Percentiles rank a stretch among this genome's conserved stretches.
Evolutionary conservation across 2,329 filamentous ascomycete genomes (phyloP).

Genomic region (Zasmidium citrigriseum): DNA sequence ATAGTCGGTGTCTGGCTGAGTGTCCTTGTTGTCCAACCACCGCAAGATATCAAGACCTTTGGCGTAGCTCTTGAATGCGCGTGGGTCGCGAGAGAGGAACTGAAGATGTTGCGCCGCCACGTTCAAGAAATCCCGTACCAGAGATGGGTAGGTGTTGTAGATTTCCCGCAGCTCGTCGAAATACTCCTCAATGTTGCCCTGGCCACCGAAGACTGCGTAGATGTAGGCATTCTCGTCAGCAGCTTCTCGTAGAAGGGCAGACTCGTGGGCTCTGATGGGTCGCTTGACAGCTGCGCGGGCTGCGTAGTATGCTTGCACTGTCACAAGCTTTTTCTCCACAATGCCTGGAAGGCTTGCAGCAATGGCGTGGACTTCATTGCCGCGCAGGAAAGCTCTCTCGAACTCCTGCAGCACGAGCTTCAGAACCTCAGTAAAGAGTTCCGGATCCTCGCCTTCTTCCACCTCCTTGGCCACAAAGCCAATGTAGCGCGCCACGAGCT

Average conservation of each 20-base stretch:
- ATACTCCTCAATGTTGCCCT: constrained; percentile 99
- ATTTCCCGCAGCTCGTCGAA: constrained; percentile 95
- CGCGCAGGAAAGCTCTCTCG: constrained; percentile 88
- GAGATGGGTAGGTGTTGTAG: constrained; percentile 85
- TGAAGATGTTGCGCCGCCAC: constrained; percentile 86
- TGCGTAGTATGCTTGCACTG: constrained; percentile 88
- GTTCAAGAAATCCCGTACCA: constrained; percentile 81
- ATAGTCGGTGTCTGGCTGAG: constrained; percentile 92
- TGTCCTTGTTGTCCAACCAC: constrained; percentile 87
- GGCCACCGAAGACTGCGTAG: constrained; percentile 93
- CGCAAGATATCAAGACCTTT: constrained; percentile 95
- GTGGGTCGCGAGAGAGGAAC: constrained; percentile 75
- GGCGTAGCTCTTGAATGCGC: constrained; percentile 91
- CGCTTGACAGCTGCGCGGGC: constrained; percentile 82
- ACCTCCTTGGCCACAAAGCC: constrained; percentile 87
- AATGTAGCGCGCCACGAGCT: constrained; percentile 91
- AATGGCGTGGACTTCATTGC: constrained; percentile 94
- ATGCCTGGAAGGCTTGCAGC: constrained; percentile 86
- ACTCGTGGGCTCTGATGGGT: constrained; percentile 88
- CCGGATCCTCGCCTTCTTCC: constrained; percentile 88
- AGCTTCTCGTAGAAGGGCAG: constrained; percentile 85
- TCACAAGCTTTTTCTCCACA: constrained; percentile 84
- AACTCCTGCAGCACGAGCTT: constrained; percentile 95
- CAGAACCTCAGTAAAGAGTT: constrained; percentile 88
- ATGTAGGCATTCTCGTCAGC: constrained; percentile 80